Evolutionary conservation across 768 basidiomycete genomes (phyloP).

Genomic region (Naematelia aurantialba): DNA sequence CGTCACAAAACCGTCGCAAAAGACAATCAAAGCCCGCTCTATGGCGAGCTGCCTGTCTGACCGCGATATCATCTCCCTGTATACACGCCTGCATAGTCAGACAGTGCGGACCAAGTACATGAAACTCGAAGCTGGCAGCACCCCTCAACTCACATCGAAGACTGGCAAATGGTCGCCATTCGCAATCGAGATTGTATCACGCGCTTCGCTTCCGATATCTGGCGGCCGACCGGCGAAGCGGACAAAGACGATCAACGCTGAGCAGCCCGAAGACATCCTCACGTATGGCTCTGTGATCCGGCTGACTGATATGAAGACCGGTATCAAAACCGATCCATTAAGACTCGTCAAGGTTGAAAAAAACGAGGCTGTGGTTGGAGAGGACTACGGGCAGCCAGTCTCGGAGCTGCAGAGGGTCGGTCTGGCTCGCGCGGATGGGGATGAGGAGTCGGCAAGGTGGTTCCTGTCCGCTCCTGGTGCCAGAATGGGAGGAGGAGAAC

Average conservation of each 20-base stretch:
- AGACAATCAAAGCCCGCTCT: slow-evolving; percentile 87
- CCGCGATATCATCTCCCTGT: slow-evolving; percentile 83
- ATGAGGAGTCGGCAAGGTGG: slow-evolving; percentile 54
- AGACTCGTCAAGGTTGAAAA: slow-evolving; percentile 91
- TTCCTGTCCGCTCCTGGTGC: slow-evolving; percentile 87
- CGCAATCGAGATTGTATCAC: slow-evolving; percentile 80
- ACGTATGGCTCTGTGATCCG: slow-evolving; percentile 88
- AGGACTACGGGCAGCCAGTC: slow-evolving; percentile 79
- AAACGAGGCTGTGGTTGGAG: slow-evolving; percentile 62
- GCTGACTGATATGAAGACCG: slow-evolving; percentile 76
- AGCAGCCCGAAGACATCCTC: slow-evolving; percentile 46
- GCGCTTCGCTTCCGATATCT: slow-evolving; percentile 57
- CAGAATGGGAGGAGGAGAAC: slow-evolving; percentile 49
- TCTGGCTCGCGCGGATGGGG: slow-evolving; percentile 67
- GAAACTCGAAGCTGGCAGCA: slow-evolving; percentile 62
- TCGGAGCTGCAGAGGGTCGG: slow-evolving; percentile 98
- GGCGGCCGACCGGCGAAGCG: slow-evolving; percentile 5
- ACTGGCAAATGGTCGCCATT: slow-evolving; percentile 91
- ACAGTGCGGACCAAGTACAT: slow-evolving; percentile 97
- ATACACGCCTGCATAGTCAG: slow-evolving; percentile 94
- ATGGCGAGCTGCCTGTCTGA: slow-evolving; percentile 86
- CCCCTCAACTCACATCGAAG: slow-evolving; percentile 58
- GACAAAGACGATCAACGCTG: background rate
- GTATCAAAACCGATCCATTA: slow-evolving; percentile 78
- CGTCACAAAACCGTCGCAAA: slow-evolving; percentile 87